A percentile compares a stretch with the other conserved stretches of the same genome.
phyloP scores from a whole-genome alignment of 768 basidiomycete genomes.

The Boletus insuetus region DNA sequence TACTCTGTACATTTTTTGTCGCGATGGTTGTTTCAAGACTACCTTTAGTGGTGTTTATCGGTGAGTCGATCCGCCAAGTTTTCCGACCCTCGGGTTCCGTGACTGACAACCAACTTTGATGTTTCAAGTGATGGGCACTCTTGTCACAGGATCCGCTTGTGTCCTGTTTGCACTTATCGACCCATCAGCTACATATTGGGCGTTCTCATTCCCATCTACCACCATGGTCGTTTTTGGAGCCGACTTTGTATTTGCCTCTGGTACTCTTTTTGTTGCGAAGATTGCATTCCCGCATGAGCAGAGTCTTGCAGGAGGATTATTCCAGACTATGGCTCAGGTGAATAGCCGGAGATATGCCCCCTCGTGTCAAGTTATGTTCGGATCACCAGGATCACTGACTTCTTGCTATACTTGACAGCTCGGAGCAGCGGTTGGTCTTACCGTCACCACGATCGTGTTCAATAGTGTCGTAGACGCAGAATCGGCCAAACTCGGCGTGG shows the following conservation, averaged over 20 bases:
- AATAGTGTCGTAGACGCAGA: constrained; percentile 45
- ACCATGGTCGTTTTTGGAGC: constrained; percentile 67
- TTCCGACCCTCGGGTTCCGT: not conserved
- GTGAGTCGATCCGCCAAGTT: constrained; percentile 32
- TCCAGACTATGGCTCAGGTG: constrained; percentile 78
- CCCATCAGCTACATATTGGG: constrained; percentile 63
- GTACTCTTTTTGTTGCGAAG: constrained; percentile 73
- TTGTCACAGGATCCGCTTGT: constrained; percentile 54
- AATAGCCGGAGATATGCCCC: constrained; percentile 1
- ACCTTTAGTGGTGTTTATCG: constrained; percentile 53
- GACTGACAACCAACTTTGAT: not conserved
- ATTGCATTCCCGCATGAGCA: constrained; percentile 67
- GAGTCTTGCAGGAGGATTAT: constrained; percentile 70
- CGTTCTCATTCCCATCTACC: constrained; percentile 69
- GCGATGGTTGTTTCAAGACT: constrained; percentile 56
- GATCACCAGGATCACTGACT: not conserved
- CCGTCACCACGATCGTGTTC: constrained; percentile 70
- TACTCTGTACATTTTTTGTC: constrained; percentile 62
- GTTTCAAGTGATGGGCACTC: constrained; percentile 47
- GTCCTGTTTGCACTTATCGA: constrained; percentile 69
- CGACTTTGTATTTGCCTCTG: constrained; percentile 73
- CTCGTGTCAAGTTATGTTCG: not conserved
- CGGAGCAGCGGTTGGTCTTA: constrained; percentile 67
- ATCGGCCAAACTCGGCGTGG: constrained; percentile 32
- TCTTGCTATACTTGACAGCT: constrained; percentile 37